Conservation (phyloP, 2,329 filamentous ascomycete species). For the Neonectria hederae region DNA sequence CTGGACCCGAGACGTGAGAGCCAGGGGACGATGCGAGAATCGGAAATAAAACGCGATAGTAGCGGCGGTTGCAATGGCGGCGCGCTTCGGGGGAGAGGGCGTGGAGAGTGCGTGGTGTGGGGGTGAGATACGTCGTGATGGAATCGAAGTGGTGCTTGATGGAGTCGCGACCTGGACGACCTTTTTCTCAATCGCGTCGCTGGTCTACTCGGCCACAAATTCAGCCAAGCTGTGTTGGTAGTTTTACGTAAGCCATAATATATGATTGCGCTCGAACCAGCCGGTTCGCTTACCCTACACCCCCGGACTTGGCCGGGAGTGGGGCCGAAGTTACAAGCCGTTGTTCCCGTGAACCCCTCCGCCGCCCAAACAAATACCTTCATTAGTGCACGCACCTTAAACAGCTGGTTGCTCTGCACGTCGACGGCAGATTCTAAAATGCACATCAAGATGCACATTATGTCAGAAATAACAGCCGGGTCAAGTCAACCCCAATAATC, state of each 20-base stretch:
- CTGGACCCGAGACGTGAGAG: conserved; percentile 19
- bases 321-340: neutral
- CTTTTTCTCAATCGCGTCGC: conserved; percentile 47
- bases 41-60: conserved; percentile 15
- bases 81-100: conserved; percentile 7
- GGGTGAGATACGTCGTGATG: conserved; percentile 34
- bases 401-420: no score
- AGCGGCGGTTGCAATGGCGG: neutral
- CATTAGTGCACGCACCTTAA: neutral
- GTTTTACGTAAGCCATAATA: conserved; percentile 37
- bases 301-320: neutral
- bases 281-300: conserved; percentile 26
- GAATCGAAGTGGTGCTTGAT: conserved; percentile 38
- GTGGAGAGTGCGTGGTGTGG: conserved; percentile 26
- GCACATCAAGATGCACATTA: neutral
- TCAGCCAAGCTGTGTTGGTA: conserved; percentile 22
- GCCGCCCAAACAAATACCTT: no score
- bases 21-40: conserved; percentile 2
- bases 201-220: conserved; percentile 34
- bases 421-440: neutral
- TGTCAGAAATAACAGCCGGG: neutral
- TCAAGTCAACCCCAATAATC: neutral
- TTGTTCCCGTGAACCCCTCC: conserved; percentile 5
- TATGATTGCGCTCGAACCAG: neutral
- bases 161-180: conserved; percentile 41